Percentiles rank a stretch among this genome's conserved stretches.
These are phyloP conservation scores for Solanum ossicruentum DNA, from an alignment of 257 asterid genomes.

Conservation along the genomic window DNA sequence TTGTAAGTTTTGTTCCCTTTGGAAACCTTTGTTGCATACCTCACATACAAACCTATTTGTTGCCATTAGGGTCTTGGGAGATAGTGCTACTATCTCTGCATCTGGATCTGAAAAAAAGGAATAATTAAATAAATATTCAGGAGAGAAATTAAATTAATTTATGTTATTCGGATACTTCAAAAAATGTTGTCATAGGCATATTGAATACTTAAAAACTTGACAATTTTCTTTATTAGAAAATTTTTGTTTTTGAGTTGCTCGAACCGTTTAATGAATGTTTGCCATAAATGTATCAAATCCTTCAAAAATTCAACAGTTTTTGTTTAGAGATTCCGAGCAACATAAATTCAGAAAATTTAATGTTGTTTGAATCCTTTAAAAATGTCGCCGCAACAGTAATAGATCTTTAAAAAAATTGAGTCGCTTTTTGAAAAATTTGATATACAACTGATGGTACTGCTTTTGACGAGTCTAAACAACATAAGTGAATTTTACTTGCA, in stretches of 20 bases:
- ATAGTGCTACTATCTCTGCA: neutral
- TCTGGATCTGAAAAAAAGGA: neutral
- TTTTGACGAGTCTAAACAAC: neutral
- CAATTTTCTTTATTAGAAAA: neutral
- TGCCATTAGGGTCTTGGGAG: slow-evolving; percentile 3
- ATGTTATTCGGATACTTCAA: neutral
- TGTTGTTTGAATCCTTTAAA: neutral
- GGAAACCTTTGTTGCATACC: slow-evolving; percentile 1
- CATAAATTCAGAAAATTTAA: neutral
- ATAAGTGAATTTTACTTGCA: neutral
- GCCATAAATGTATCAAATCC: neutral
- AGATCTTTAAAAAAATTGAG: neutral
- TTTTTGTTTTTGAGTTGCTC: neutral
- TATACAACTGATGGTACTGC: fast-evolving
- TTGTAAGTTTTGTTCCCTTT: neutral
- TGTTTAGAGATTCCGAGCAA: neutral
- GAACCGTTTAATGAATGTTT: neutral
- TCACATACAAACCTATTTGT: neutral
- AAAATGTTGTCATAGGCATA: neutral
- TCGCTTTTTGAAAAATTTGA: neutral
- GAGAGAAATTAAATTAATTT: neutral
- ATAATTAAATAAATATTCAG: neutral
- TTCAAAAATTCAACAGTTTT: neutral
- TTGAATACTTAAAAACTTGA: neutral
- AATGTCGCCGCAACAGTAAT: neutral